Evolutionary conservation across 129 eudicot species (phyloP).

Genomic region (Daucus carota): DH1_v3.0 NC_030383.2:58360501-58361000

Average conservation of each 20-base stretch:
- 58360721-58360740: not conserved
- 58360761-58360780: not conserved
- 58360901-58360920: not conserved
- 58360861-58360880: not conserved
- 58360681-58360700: not conserved
- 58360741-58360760: not conserved
- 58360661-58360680: not conserved
- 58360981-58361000: slow-evolving; percentile 94
- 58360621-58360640: not conserved
- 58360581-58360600: slow-evolving; percentile 95
- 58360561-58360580: slow-evolving; percentile 98
- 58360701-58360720: not conserved
- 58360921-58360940: slow-evolving; percentile 83
- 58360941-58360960: slow-evolving; percentile 76
- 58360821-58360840: not conserved
- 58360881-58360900: not conserved
- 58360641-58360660: not conserved
- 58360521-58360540: slow-evolving; percentile 86
- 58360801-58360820: not conserved
- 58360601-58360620: not conserved
- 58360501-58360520: slow-evolving; percentile 98
- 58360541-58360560: slow-evolving; percentile 83
- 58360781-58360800: not conserved
- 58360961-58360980: slow-evolving; percentile 89
- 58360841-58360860: not conserved